phyloP scores from a whole-genome alignment of 2,329 filamentous ascomycete genomes.

The Gaeumannomyces sp. region DNA sequence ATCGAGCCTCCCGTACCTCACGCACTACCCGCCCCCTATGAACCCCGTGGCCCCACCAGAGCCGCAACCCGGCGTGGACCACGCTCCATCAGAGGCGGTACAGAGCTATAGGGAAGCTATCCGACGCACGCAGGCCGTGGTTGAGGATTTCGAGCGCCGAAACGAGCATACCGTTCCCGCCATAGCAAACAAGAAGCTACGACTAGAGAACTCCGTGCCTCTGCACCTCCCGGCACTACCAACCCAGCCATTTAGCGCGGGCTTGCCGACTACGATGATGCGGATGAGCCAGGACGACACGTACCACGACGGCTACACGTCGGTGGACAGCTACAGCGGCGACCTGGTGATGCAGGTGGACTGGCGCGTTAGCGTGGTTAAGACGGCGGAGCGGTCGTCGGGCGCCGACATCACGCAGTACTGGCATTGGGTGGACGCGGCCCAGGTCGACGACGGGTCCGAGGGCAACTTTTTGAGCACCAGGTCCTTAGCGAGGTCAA shows the following conservation, averaged over 20 bases:
- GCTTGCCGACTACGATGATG: not conserved
- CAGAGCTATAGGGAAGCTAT: not conserved
- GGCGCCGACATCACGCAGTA: constrained; percentile 46
- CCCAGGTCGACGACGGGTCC: constrained; percentile 20
- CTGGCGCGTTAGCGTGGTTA: constrained; percentile 47
- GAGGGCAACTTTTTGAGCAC: constrained; percentile 38
- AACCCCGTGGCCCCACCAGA: not conserved
- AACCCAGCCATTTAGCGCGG: not conserved
- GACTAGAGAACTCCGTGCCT: not conserved
- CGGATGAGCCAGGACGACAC: constrained; percentile 28
- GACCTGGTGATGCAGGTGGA: constrained; percentile 39
- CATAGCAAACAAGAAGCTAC: not conserved
- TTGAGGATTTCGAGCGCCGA: not conserved
- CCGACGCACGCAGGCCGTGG: not conserved
- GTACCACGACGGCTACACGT: constrained; percentile 41
- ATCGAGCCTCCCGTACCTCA: not conserved
- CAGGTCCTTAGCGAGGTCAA: constrained; percentile 43
- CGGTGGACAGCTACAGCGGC: constrained; percentile 43
- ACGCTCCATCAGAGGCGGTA: not conserved
- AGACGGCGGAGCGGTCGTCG: constrained; percentile 40
- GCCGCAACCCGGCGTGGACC: too few species aligned
- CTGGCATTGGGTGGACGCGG: constrained; percentile 42
- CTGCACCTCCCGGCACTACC: not conserved
- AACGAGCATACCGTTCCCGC: not conserved
- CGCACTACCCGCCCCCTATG: too few species aligned